Conservation (phyloP, 2,329 filamentous ascomycete genomes). For the Talaromyces atroroseus region DNA sequence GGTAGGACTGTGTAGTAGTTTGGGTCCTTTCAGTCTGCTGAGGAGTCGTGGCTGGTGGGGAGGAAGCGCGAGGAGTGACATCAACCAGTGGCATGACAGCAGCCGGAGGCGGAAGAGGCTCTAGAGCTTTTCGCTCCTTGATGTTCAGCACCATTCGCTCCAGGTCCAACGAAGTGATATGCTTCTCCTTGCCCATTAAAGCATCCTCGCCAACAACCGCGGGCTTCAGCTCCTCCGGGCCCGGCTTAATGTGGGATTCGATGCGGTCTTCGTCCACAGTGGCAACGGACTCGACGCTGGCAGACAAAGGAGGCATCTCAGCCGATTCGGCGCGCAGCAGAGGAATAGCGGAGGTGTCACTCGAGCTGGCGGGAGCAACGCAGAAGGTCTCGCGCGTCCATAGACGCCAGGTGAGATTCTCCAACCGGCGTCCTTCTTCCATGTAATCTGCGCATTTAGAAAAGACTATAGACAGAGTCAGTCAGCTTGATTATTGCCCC, state of each 20-base stretch:
- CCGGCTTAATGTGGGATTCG: constrained; percentile 55
- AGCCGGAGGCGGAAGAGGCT: constrained; percentile 48
- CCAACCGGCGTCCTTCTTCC: constrained; percentile 83
- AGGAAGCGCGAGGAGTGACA: constrained; percentile 40
- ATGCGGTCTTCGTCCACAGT: constrained; percentile 55
- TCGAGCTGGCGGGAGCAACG: constrained; percentile 58
- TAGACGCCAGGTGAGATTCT: constrained; percentile 92
- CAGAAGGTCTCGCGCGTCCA: constrained; percentile 94
- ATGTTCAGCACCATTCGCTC: constrained; percentile 94
- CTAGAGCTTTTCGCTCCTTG: constrained; percentile 70
- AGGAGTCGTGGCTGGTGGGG: constrained; percentile 25
- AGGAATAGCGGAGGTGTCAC: constrained; percentile 47
- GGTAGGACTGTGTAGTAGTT: constrained; percentile 14
- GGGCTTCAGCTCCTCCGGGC: constrained; percentile 61
- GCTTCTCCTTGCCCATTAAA: constrained; percentile 70
- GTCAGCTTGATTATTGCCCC: not conserved
- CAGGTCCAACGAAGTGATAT: constrained; percentile 86
- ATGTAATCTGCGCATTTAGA: constrained; percentile 90
- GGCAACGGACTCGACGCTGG: constrained; percentile 67
- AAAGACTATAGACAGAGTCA: constrained; percentile 61
- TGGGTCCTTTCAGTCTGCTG: not conserved
- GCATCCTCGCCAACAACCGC: constrained; percentile 50
- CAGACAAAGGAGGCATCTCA: constrained; percentile 67
- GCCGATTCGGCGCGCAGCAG: constrained; percentile 41
- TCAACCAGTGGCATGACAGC: constrained; percentile 25